A percentile compares a stretch with the other conserved stretches of the same genome.
These are phyloP conservation scores for Geotrichum bryndzae DNA, from an alignment of 1,139 yeast species.

Conservation along the genomic window DNA sequence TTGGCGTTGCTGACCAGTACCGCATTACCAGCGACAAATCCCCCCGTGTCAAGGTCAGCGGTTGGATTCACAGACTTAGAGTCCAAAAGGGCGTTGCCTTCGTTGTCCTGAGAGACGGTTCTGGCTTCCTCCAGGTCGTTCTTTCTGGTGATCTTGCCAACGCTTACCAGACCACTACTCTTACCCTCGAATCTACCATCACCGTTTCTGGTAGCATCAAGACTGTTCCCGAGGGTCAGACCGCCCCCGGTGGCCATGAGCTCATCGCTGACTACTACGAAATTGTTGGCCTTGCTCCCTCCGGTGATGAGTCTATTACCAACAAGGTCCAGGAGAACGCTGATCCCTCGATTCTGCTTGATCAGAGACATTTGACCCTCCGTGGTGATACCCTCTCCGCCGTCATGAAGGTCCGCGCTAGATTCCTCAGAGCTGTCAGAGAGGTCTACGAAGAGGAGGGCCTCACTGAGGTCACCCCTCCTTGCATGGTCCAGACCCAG, in stretches of 20 bases:
- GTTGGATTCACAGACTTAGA: conserved; percentile 96
- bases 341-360: conserved; percentile 86
- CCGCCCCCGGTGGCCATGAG: conserved; percentile 98
- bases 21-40: conserved; percentile 36
- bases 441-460: conserved; percentile 70
- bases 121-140: conserved; percentile 85
- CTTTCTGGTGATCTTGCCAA: conserved; percentile 86
- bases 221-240: conserved; percentile 89
- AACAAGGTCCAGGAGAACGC: conserved; percentile 91
- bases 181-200: conserved; percentile 85
- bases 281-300: conserved; percentile 87
- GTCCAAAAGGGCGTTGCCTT: conserved; percentile 88
- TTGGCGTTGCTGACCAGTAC: conserved; percentile 47
- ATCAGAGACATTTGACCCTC: conserved; percentile 88
- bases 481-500: conserved; percentile 99
- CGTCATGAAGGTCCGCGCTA: conserved; percentile 94
- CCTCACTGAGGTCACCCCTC: conserved; percentile 90
- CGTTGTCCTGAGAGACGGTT: conserved; percentile 89
- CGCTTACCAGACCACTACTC: conserved; percentile 75
- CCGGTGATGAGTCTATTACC: conserved; percentile 92
- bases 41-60: conserved; percentile 66
- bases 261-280: conserved; percentile 83
- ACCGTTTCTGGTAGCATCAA: conserved; percentile 71
- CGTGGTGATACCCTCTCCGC: conserved; percentile 93
- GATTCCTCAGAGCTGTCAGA: conserved; percentile 67